Base-by-base conservation (phyloP, 179 eudicot genomes). In the Silene coronaria region DNA sequence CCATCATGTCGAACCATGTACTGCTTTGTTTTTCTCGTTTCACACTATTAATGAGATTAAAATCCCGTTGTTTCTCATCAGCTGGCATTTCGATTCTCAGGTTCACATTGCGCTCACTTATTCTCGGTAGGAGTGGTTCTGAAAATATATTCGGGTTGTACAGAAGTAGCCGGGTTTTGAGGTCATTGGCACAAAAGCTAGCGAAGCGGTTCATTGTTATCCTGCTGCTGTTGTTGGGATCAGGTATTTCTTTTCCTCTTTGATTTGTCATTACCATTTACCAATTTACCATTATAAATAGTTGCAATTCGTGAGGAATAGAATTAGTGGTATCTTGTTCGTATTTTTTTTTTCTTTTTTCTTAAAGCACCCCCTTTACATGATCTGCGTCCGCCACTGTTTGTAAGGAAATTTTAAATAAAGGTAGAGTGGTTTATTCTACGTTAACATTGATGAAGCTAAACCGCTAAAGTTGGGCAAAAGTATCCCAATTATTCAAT, bases 1-100 rank as follows among this genome's bases (percentile, higher is more conserved):
- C 17, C 57, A 13, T 51, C 57, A 13, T 51, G 57, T 16, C 57
- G 5, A 4, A 51, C 9, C 13, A 77, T 38, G 27, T 82, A 85
- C 45, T 16, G 57, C 57, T 13, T 51, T 10, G 17, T 51, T 51
- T 51, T 51, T 42, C 8, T 42, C 12, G 48, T 42, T 42, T 51
- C 19, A 16, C 19, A 8, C 58, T 2, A 8, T 5, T 11, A 53
- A 53, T 53, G 5, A 16, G 21, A 2, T 42, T 8, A 1, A 16
- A n/a, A 53, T 3, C 5, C 58, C 3, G 58, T 17, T 53, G 58
- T 53, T 17, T 53, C 58, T 53, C 58, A 17, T 21, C 8, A 6
- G n/a, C 58, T 53, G 58, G 58, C 21, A 53, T 53, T 53, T 53
- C 2, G 11, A 17, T 8, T 53, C 64, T 22, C 64, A 23, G 2